These are phyloP conservation scores for Talaromyces sp. DNA, from an alignment of 2,329 filamentous ascomycete species.

Conservation along the genomic window DNA sequence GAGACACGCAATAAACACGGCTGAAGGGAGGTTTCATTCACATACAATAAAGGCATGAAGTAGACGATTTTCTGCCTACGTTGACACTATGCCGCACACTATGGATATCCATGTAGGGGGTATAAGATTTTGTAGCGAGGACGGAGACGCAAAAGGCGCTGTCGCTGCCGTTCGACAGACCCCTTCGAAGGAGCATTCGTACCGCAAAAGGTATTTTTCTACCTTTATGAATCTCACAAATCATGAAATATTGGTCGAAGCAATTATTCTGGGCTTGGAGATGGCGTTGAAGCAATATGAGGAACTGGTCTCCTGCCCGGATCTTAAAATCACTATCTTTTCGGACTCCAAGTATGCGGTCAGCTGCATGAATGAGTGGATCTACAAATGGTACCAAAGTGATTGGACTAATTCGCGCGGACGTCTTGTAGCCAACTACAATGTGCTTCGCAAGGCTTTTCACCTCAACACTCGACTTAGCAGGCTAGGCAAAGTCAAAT, in stretches of 20 bases:
- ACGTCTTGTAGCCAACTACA: neutral
- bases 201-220: too few relatives aligned
- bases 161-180: neutral
- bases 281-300: neutral
- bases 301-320: neutral
- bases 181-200: neutral
- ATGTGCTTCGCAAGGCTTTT: neutral
- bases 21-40: too few relatives aligned
- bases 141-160: neutral
- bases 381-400: neutral
- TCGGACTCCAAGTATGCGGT: conserved; percentile 1
- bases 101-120: conserved; percentile 4
- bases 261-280: neutral
- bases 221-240: neutral
- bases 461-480: neutral
- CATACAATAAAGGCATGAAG: too few relatives aligned
- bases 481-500: neutral
- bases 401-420: neutral
- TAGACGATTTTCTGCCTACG: too few relatives aligned
- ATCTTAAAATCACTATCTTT: neutral
- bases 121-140: neutral
- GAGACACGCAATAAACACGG: too few relatives aligned
- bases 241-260: neutral
- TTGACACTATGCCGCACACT: neutral
- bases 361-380: conserved; percentile 3